Evolutionary conservation across 1,139 yeast genomes (phyloP).

Genomic region (Pichia cactophila): DNA sequence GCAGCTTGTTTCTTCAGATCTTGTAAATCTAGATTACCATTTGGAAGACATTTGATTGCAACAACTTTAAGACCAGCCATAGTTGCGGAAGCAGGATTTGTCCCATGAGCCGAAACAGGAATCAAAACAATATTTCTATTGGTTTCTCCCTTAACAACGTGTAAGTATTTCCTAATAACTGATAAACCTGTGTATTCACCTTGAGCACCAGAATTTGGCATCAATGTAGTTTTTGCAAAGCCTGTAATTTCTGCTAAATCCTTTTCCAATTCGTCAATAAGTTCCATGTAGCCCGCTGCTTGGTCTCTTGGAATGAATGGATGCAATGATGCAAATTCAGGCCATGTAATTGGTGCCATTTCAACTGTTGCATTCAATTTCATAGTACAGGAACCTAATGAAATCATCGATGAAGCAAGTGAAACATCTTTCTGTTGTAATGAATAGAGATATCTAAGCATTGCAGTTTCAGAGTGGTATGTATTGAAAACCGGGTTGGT

Average conservation of each 20-base stretch:
- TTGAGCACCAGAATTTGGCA: slow-evolving; percentile 98
- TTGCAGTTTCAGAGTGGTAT: slow-evolving; percentile 89
- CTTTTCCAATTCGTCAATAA: slow-evolving; percentile 67
- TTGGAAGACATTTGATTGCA: slow-evolving; percentile 74
- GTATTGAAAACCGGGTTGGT: slow-evolving; percentile 74
- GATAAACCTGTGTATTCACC: slow-evolving; percentile 96
- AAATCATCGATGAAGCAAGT: slow-evolving; percentile 92
- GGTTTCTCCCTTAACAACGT: slow-evolving; percentile 58
- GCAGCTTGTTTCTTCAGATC: slow-evolving; percentile 72
- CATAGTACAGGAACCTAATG: slow-evolving; percentile 97
- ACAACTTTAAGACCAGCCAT: slow-evolving; percentile 95
- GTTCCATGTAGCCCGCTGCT: slow-evolving; percentile 73
- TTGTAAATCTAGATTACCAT: slow-evolving; percentile 78
- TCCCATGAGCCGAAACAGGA: slow-evolving; percentile 97
- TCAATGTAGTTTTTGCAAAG: slow-evolving; percentile 80
- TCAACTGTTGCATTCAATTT: slow-evolving; percentile 91
- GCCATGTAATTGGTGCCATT: slow-evolving; percentile 92
- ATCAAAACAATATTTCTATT: slow-evolving; percentile 82
- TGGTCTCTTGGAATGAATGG: slow-evolving; percentile 90
- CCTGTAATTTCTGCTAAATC: slow-evolving; percentile 95
- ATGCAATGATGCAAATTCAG: slow-evolving; percentile 80
- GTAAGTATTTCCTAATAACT: slow-evolving; percentile 71
- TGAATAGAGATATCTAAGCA: slow-evolving; percentile 82
- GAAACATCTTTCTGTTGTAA: slow-evolving; percentile 87
- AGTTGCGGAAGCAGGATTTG: slow-evolving; percentile 97